phyloP scores from a whole-genome alignment of 495 filamentous ascomycete genomes.

The Polyplosphaeria fusca region DNA sequence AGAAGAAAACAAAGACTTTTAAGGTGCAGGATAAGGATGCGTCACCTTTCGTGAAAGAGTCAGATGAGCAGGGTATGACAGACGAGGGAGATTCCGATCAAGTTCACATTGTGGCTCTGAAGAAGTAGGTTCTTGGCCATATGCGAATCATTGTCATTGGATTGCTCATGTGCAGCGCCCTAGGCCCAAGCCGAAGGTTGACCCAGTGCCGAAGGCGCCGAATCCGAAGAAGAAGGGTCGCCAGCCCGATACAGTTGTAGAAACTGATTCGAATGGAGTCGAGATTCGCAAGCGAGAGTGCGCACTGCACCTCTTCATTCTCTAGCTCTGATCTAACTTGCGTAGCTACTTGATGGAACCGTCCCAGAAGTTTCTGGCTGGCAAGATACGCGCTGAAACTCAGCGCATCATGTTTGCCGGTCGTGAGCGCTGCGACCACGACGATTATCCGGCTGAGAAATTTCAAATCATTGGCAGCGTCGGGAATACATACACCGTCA shows the following conservation, averaged over 20 bases:
- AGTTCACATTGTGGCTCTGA: not conserved
- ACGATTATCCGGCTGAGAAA: slow-evolving; percentile 48
- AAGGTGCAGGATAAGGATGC: not conserved
- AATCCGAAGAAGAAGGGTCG: not conserved
- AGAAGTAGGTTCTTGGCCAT: too few relatives aligned
- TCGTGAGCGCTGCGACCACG: slow-evolving; percentile 46
- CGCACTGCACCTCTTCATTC: not conserved
- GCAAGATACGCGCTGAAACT: slow-evolving; percentile 33
- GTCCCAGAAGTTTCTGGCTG: slow-evolving; percentile 38
- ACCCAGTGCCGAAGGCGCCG: too few relatives aligned
- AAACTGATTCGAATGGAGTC: not conserved
- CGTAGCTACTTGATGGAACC: not conserved
- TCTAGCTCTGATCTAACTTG: not conserved
- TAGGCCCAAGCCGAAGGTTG: not conserved
- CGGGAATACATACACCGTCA: slow-evolving; percentile 69
- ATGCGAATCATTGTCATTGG: too few relatives aligned
- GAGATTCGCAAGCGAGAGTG: not conserved
- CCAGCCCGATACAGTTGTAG: not conserved
- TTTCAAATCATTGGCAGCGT: slow-evolving; percentile 72
- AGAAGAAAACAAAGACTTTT: not conserved
- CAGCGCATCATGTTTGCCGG: slow-evolving; percentile 57
- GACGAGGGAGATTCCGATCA: not conserved
- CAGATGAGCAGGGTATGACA: not conserved
- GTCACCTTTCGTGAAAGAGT: not conserved
- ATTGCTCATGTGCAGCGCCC: not conserved